phyloP scores from a whole-genome alignment of 768 basidiomycete species.

The Russula emetica region DNA sequence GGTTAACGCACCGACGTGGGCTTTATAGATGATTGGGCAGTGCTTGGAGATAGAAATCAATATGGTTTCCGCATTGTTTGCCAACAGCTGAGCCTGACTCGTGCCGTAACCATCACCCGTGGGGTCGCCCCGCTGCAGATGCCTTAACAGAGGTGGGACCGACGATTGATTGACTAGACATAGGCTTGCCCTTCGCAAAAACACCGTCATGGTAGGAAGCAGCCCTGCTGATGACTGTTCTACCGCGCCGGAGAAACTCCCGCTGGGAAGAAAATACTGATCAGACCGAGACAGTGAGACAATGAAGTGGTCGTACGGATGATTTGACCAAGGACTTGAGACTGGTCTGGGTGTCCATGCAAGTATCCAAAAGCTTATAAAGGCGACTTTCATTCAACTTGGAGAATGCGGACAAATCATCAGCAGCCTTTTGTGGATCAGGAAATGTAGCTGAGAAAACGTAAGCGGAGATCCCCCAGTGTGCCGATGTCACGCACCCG shows the following conservation, averaged over 20 bases:
- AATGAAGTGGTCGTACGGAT: slow-evolving; percentile 44
- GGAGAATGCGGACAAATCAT: slow-evolving; percentile 80
- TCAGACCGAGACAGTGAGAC: neutral
- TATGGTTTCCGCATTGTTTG: slow-evolving; percentile 49
- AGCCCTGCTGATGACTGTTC: slow-evolving; percentile 64
- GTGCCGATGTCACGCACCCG: slow-evolving; percentile 45
- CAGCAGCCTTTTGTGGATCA: slow-evolving; percentile 68
- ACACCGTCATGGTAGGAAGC: slow-evolving; percentile 58
- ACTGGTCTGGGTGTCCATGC: slow-evolving; percentile 81
- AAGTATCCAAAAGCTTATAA: slow-evolving; percentile 78
- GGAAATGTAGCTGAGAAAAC: slow-evolving; percentile 45
- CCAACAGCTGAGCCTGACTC: slow-evolving; percentile 37
- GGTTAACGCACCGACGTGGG: slow-evolving; percentile 70
- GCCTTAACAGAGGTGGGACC: slow-evolving; percentile 73
- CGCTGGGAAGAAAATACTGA: slow-evolving; percentile 41
- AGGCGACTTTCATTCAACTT: slow-evolving; percentile 80
- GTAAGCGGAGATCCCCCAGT: neutral
- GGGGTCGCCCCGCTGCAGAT: slow-evolving; percentile 45
- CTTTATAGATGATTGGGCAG: slow-evolving; percentile 64
- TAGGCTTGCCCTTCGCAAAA: slow-evolving; percentile 68
- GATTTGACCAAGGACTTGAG: slow-evolving; percentile 76
- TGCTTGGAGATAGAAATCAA: slow-evolving; percentile 68
- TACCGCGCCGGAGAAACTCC: slow-evolving; percentile 73
- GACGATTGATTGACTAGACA: slow-evolving; percentile 82
- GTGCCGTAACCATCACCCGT: slow-evolving; percentile 37